Evolutionary conservation across 2,329 filamentous ascomycete species (phyloP).

Genomic region (Bimuria novae-zelandiae): DNA sequence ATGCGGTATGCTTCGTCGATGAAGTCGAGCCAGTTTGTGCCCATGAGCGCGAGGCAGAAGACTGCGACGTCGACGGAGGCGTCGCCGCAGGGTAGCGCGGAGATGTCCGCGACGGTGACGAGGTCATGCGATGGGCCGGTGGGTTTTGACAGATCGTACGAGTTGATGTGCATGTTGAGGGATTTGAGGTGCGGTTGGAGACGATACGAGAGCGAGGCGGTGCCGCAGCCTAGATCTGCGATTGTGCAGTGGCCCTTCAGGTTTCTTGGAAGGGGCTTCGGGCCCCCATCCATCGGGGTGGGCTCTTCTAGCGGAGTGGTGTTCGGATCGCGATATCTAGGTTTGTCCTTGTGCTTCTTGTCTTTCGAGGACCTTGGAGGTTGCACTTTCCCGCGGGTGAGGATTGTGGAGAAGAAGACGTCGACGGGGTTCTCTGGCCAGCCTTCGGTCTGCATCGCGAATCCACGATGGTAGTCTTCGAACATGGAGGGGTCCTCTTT

Average conservation of each 20-base stretch:
- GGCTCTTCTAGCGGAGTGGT: constrained; percentile 16
- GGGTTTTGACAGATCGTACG: constrained; percentile 84
- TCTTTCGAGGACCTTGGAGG: constrained; percentile 44
- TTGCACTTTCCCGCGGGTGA: constrained; percentile 64
- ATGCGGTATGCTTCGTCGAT: constrained; percentile 94
- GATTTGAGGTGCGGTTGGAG: constrained; percentile 67
- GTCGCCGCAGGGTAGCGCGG: constrained; percentile 75
- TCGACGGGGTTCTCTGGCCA: constrained; percentile 98
- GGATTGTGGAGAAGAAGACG: constrained; percentile 75
- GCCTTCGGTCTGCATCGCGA: constrained; percentile 90
- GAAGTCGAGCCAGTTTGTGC: constrained; percentile 97
- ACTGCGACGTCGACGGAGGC: constrained; percentile 83
- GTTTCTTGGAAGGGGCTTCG: constrained; percentile 70
- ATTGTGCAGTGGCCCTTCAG: constrained; percentile 72
- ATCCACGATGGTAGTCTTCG: constrained; percentile 92
- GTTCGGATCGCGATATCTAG: constrained; percentile 15
- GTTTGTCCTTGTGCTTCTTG: constrained; percentile 45
- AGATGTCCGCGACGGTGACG: constrained; percentile 88
- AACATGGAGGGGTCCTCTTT: constrained; percentile 88
- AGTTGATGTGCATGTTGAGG: constrained; percentile 75
- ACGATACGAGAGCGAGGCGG: constrained; percentile 76
- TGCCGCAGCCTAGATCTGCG: constrained; percentile 91
- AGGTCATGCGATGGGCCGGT: constrained; percentile 71
- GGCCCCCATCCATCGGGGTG: constrained; percentile 21
- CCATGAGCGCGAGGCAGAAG: constrained; percentile 97